Evolutionary conservation across 805 yeast species (phyloP).

Genomic region (Peterozyma toletana): DNA sequence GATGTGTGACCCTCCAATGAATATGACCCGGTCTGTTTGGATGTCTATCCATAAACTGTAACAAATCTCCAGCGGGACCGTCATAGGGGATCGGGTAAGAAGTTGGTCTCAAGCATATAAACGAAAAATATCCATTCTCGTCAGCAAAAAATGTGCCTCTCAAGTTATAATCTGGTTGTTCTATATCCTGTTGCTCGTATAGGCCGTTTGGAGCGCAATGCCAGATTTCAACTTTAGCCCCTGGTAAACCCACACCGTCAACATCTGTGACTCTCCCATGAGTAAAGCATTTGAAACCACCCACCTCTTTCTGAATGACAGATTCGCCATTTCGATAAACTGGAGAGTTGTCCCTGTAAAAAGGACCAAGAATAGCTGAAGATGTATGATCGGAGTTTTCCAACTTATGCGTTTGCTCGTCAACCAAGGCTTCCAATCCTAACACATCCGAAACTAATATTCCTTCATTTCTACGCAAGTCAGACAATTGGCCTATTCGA

Average conservation of each 20-base stretch:
- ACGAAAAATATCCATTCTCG: slow-evolving; percentile 17
- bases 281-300: slow-evolving; percentile 22
- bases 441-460: slow-evolving; percentile 26
- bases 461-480: slow-evolving; percentile 23
- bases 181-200: slow-evolving; percentile 29
- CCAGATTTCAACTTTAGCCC: slow-evolving; percentile 26
- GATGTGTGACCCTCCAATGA: slow-evolving; percentile 20
- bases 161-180: slow-evolving; percentile 24
- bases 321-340: slow-evolving; percentile 22
- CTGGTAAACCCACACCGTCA: slow-evolving; percentile 21
- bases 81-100: slow-evolving; percentile 31
- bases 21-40: slow-evolving; percentile 29
- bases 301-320: slow-evolving; percentile 23
- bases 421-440: slow-evolving; percentile 26
- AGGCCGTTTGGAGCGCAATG: slow-evolving; percentile 29
- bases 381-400: slow-evolving; percentile 17
- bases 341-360: slow-evolving; percentile 24
- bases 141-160: slow-evolving; percentile 25
- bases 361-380: slow-evolving; percentile 28
- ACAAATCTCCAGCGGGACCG: slow-evolving; percentile 29
- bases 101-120: slow-evolving; percentile 24
- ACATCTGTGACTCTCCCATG: slow-evolving; percentile 19
- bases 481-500: slow-evolving; percentile 24
- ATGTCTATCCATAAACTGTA: slow-evolving; percentile 25
- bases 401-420: slow-evolving; percentile 19